Percentiles rank a stretch among this genome's conserved stretches.
These are phyloP conservation scores for Diddensiella transvaalensis DNA, from an alignment of 805 yeast genomes.

Conservation along the genomic window DNA sequence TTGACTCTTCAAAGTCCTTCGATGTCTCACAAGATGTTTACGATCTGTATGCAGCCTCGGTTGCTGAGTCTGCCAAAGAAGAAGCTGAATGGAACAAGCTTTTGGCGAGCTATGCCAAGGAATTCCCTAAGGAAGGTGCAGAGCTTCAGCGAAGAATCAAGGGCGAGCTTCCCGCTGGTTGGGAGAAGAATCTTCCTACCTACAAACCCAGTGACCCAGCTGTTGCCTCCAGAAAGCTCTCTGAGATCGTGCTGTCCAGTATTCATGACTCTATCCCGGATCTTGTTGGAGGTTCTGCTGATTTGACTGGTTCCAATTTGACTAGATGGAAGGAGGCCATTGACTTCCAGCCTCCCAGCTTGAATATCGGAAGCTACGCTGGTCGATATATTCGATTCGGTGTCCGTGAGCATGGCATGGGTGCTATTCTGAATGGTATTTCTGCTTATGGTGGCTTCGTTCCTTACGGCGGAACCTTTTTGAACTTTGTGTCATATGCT, in stretches of 20 bases:
- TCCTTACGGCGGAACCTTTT: conserved; percentile 96
- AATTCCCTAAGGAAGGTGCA: conserved; percentile 74
- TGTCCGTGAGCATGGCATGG: conserved; percentile 99
- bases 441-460: conserved; percentile 82
- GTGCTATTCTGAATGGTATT: conserved; percentile 97
- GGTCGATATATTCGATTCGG: conserved; percentile 97
- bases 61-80: conserved; percentile 58
- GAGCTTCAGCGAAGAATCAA: conserved; percentile 75
- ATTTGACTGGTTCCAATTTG: conserved; percentile 93
- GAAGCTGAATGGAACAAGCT: conserved; percentile 74
- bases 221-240: conserved; percentile 90
- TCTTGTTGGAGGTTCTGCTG: conserved; percentile 97
- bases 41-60: conserved; percentile 55
- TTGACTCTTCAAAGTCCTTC: conserved; percentile 80
- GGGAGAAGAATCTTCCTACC: conserved; percentile 75
- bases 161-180: conserved; percentile 68
- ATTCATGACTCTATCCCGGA: conserved; percentile 72
- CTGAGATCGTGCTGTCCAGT: conserved; percentile 70
- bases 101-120: conserved; percentile 56
- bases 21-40: conserved; percentile 79
- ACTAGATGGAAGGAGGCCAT: conserved; percentile 80
- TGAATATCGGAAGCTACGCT: conserved; percentile 76
- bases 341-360: conserved; percentile 87
- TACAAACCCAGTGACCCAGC: conserved; percentile 77
- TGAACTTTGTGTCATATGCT: conserved; percentile 74